Evolutionary conservation across 768 basidiomycete species (phyloP), one percentile per base, ranked within the genome.

Genomic region (Peribolospora baueri): DNA sequence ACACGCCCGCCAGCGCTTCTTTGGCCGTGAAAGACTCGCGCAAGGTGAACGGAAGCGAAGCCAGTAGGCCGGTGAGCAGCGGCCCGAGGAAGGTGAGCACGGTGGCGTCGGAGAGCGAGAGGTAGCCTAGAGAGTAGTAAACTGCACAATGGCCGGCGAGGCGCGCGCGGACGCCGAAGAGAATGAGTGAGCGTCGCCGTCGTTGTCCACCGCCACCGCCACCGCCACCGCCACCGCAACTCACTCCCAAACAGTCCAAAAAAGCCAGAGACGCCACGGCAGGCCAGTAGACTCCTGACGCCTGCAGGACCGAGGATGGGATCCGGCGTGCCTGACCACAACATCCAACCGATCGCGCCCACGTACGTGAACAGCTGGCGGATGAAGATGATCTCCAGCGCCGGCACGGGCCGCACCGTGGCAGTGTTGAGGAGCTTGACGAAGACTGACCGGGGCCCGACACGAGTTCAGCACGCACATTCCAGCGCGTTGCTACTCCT

Each of bases 31-130:
- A 65, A 4, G 66, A 53, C 42, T 63, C 63, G 37, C 51, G 53
- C 25, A 64, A 57, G 46, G 61, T 48, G 52, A 64, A 3, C n/a
- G 5, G 43, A 45, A 7, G 43, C 4, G 41, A 56, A 0, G 59
- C 61, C 46, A 61, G 55, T 5, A 64, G 65, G 61, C 87, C 85
- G 37, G 74, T 72, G 75, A 74, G 3, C 77, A 79, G 73, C 0
- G 86, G 86, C 0, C 74, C 65, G 4, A 88, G 69, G 68, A 86
- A 88, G 0, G 78, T 77, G 50, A 91, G 68, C 4, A 82, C 80
- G 0, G 77, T 79, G 0, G 82, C 76, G 64, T 88, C 85, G 1
- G 81, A 80, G 0, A 88, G 70, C 0, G 81, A 80, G 3, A 87
- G 73, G 65, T 80, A 82, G 65, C 77, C 72, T 8, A 85, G 68